Base-by-base conservation (phyloP, 176 grass and related monocot species). In the Rhynchospora breviuscula region DNA sequence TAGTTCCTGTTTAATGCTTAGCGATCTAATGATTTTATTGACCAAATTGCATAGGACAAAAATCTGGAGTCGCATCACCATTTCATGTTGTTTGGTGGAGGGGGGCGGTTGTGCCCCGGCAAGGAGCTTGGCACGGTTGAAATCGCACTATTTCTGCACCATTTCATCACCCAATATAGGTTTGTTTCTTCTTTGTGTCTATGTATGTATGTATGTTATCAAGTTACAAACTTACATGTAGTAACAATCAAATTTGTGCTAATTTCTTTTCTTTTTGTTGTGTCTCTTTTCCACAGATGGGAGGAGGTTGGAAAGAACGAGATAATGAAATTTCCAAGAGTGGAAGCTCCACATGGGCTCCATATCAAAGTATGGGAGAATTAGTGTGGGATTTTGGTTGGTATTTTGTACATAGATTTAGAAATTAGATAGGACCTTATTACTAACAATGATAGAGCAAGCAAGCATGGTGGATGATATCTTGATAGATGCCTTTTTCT, bases 61-160 rank as follows among this genome's bases (percentile, higher is more conserved):
- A 95, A 79, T 75, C 58, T 90, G 3, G 96, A 99, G 68, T 87
- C 93, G 1, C 90, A 99, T 78, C 96, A 88, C 26, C 91, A 99
- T 67, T 95, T 99, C 88, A 91, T 99, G 96, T 73, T 99, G 83
- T 99, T 99, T 9, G 96, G 96, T n/a, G 93, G 96, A 85, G 96
- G 96, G 33, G 85, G 86, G 19, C 83, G 96, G n/a, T 51, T 99
- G 80, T 99, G 96, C 82, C 96, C 93, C 6, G 93, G 96, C 8
- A 99, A 99, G 71, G 96, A 99, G 84, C 49, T 99, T 13, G 96
- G 96, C 40, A 95, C 83, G 2, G 93, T 67, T 3, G 96, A 99
- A 75, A 91, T 98, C n/a, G 85, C 93, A 49, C 90, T 91, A 54
- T 98, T 98, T 85, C 91, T 98, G 78, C 96, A 98, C 82, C 85